Evolutionary conservation across 1,284 basidiomycete genomes (phyloP), one percentile per base, ranked within the genome.

Genomic region (Ceratobasidium sp.): DNA sequence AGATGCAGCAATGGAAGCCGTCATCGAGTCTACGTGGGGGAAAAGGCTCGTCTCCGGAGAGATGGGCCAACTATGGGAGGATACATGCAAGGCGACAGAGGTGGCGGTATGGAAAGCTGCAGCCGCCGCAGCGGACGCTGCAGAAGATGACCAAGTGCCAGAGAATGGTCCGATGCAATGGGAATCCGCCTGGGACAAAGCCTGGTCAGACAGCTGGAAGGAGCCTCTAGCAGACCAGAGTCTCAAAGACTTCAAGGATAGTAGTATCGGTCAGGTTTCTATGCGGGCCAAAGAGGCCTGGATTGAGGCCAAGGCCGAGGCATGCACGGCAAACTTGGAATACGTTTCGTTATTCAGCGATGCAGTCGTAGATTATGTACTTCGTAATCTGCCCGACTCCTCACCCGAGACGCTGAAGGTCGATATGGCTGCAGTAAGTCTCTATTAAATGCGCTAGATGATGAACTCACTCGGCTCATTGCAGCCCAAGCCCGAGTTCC

Each of bases 1-100:
- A 15, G 73, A 77, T 15, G 64, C 73, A 7, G 61, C 73, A 13
- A 77, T 67, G 73, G 64, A 77, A n/a, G 64, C 63, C 18, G 63
- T 77, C 13, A 60, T 77, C n/a, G 63, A 77, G 40, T 26, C 33
- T 0, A 77, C 68, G 73, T 77, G 73, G 73, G 39, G 51, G 4
- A 68, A 20, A 2, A 77, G 67, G 10, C 49, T 77, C 2, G 5
- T 18, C 13, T 42, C 51, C 12, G 39, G 46, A 20, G 20, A 66
- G 23, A 64, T 63, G 9, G 64, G 63, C n/a, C 49, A 77, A 9
- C 63, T 58, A 1, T 77, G 73, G 73, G 53, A 77, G 26, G 63
- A 68, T 4, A 49, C 33, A 33, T 67, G 63, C 26, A 64, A 64
- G 33, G 10, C 23, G 33, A 20, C 40, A 9, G 64, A 58, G 53